Base-by-base conservation (phyloP, 805 yeast species). In the Barnettozyma botsteinii region DNA sequence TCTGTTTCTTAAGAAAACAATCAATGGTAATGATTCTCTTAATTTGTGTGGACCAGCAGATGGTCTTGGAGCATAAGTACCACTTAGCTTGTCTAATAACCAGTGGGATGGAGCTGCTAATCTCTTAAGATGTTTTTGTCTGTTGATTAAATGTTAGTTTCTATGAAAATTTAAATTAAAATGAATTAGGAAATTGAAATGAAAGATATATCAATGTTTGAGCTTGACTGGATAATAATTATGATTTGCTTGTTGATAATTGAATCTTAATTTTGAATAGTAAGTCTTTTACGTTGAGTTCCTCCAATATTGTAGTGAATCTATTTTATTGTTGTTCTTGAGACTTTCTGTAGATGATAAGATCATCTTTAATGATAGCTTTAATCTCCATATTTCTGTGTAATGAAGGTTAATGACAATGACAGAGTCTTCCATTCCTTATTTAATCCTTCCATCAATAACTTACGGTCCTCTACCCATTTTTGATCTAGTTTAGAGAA, bases 101-200 rank as follows among this genome's bases (percentile, higher is more conserved):
- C 98, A 93, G 84, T 93, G 98, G 79, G 89, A 84, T 81, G 99
- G 99, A 72, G 98, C 98, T 72, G 98, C 96, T 75, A 91, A 84
- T 84, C 98, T 88, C 83, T 91, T 89, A 73, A 89, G 83, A 73
- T 91, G 97, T 82, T 91, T 89, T 89, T 88, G 87, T 84, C 89
- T 85, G 67, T 62, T 52, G 29, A 41, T 40, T 31, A 12, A 13
- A 4, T 41, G 56, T 52, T 52, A 52, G 56, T 46, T 27, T 34
- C 27, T 15, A n/a, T 25, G 28, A 13, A 11, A 13, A 25, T 13
- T 11, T 25, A n/a, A n/a, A n/a, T n/a, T n/a, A n/a, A n/a, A n/a
- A n/a, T n/a, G n/a, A n/a, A n/a, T n/a, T n/a, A n/a, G n/a, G n/a
- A n/a, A n/a, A n/a, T n/a, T n/a, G n/a, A n/a, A n/a, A n/a, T n/a